These are phyloP conservation scores for Stellera chamaejasme DNA, from an alignment of 345 rosid genomes.

Conservation along the genomic window DNA sequence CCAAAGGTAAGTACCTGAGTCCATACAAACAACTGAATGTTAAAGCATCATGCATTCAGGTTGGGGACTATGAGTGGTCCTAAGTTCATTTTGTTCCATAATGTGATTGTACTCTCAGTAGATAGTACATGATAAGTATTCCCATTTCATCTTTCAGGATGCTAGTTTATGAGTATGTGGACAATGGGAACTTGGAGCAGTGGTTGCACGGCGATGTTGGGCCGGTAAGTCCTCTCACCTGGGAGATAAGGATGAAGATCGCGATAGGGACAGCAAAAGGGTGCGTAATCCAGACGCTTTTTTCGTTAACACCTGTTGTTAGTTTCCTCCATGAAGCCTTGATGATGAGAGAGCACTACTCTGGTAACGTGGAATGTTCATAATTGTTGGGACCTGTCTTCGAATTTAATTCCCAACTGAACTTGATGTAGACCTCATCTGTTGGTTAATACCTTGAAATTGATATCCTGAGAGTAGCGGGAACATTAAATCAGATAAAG, in stretches of 20 bases:
- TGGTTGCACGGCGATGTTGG: conserved; percentile 97
- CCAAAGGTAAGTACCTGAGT: conserved; percentile 42
- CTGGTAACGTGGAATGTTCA: too few species aligned
- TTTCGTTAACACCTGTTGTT: background rate
- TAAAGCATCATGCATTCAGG: background rate
- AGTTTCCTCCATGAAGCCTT: background rate
- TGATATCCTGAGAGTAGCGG: too few species aligned
- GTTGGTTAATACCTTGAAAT: too few species aligned
- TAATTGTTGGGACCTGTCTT: too few species aligned
- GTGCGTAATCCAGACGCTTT: conserved; percentile 20
- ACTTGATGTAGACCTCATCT: too few species aligned
- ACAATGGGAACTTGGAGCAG: conserved; percentile 94
- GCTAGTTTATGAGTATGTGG: conserved; percentile 88
- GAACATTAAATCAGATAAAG: too few species aligned
- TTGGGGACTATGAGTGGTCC: too few species aligned
- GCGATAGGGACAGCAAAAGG: conserved; percentile 94
- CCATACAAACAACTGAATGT: background rate
- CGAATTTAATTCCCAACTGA: background rate
- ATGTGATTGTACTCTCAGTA: too few species aligned
- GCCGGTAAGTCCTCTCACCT: conserved; percentile 72
- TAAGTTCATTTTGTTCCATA: too few species aligned
- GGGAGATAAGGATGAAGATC: conserved; percentile 92
- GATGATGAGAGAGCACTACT: background rate
- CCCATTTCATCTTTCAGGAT: conserved; percentile 35
- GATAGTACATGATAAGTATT: too few species aligned